Percentiles rank a stretch among this genome's conserved stretches.
phyloP scores from a whole-genome alignment of 2,329 filamentous ascomycete genomes.

The Microdochium trichocladiopsis region DNA sequence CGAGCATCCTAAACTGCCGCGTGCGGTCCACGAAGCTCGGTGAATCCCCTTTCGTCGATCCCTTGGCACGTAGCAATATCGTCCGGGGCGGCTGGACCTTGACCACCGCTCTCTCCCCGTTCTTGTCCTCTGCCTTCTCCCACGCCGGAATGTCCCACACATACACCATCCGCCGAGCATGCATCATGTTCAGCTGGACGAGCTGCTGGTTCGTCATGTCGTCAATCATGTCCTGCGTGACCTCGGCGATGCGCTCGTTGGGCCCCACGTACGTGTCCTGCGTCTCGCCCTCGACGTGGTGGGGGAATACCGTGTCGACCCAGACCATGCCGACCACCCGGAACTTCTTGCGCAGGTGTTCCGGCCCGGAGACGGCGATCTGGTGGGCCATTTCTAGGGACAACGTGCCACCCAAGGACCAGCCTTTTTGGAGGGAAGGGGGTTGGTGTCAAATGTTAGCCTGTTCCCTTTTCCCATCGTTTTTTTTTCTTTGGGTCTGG shows the following conservation, averaged over 20 bases:
- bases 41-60: constrained; percentile 2
- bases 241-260: constrained; percentile 17
- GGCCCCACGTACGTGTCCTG: constrained; percentile 7
- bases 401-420: constrained; percentile 47
- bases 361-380: constrained; percentile 21
- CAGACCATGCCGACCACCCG: constrained; percentile 42
- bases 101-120: not conserved
- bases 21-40: constrained; percentile 33
- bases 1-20: constrained; percentile 32
- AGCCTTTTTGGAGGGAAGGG: no score
- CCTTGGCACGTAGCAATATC: not conserved
- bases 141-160: constrained; percentile 17
- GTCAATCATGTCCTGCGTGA: constrained; percentile 14
- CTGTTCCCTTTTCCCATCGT: not conserved
- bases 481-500: no score
- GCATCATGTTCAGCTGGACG: constrained; percentile 21
- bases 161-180: constrained; percentile 20
- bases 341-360: constrained; percentile 18
- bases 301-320: constrained; percentile 41
- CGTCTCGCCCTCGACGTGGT: constrained; percentile 8
- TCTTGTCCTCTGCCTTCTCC: constrained; percentile 4
- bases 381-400: constrained; percentile 42
- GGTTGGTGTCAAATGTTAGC: not conserved
- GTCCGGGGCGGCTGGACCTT: not conserved
- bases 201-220: constrained; percentile 20